Base-by-base conservation (phyloP, 1,284 basidiomycete species). In the Calocybe gambosa region DNA sequence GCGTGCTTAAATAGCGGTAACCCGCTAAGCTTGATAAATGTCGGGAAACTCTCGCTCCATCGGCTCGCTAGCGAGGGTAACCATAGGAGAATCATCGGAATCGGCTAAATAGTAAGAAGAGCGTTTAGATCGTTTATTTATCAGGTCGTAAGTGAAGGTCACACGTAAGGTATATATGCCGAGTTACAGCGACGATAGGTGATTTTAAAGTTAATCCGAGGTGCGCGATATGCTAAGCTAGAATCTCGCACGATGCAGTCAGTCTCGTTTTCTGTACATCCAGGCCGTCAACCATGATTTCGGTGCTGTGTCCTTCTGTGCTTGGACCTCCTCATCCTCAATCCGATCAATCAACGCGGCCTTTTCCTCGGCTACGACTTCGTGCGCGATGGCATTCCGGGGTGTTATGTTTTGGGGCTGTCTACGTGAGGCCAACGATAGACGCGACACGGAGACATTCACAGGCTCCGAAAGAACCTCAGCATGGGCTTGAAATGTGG, bases 361-460 rank as follows among this genome's bases (percentile, higher is more conserved):
- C 45, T 71, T 67, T 60, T 85, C 83, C 59, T 87, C 83, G 28
- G 75, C 80, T 42, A 85, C 67, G 25, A 82, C 77, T 55, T 85
- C 82, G 37, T 74, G 72, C 42, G 75, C 68, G 35, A 87, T 80
- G 9, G 81, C 83, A 49, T 79, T 71, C 18, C 75, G 73, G 2
- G 78, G 69, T 19, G 79, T 72, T 21, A 77, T 58, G 50, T 71
- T 74, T 13, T 62, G 61, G 16, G 64, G 56, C 29, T 65, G 63
- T 42, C 58, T 26, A 23, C 12, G 48, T 20, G 64, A 61, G 13
- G 56, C 58, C 29, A 65, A 50, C n/a, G 71, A 68, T 38, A 67
- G 42, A 15, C 58, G 62, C 13, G 69, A 68, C 4, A 62, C 53
- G 20, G 73, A 70, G 3, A 62, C 58, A 33, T 64, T 65, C 7